Percentiles rank a stretch among this genome's conserved stretches.
phyloP scores from a whole-genome alignment of 148 eudicot genomes.

The Vaccinium vitisidaea region DNA sequence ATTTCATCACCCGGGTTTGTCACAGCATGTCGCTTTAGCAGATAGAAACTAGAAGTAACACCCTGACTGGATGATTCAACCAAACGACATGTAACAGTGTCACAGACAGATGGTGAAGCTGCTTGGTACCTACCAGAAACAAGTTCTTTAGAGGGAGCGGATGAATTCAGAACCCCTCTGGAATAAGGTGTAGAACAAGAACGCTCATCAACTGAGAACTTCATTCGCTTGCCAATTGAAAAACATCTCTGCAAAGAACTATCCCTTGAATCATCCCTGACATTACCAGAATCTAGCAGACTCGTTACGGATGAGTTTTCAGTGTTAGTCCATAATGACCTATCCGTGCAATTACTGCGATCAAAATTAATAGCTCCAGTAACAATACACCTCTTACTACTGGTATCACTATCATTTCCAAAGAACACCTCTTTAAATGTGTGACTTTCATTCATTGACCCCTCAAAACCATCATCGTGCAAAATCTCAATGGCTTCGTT shows the following conservation, averaged over 20 bases:
- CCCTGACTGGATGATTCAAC: conserved; percentile 78
- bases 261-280: conserved; percentile 23
- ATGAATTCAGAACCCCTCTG: conserved; percentile 31
- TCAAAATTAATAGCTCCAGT: conserved; percentile 36
- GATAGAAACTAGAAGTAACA: conserved; percentile 60
- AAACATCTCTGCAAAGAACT: conserved; percentile 24
- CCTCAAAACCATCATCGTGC: conserved; percentile 71
- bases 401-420: conserved; percentile 32
- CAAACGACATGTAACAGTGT: conserved; percentile 54
- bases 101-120: conserved; percentile 24
- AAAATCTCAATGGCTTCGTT: conserved; percentile 30
- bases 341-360: conserved; percentile 31
- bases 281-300: conserved; percentile 42
- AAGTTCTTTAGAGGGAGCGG: conserved; percentile 42
- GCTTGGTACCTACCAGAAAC: conserved; percentile 39
- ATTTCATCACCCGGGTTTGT: conserved; percentile 23
- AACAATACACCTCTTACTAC: conserved; percentile 35
- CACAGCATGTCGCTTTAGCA: conserved; percentile 45
- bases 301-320: conserved; percentile 53
- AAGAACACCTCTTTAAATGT: conserved; percentile 67
- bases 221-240: conserved; percentile 44
- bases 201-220: conserved; percentile 52
- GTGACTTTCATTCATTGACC: conserved; percentile 54
- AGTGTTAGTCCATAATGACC: conserved; percentile 40
- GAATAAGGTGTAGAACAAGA: conserved; percentile 48